A percentile compares a stretch with the other conserved stretches of the same genome.
Evolutionary conservation across 2,329 filamentous ascomycete genomes (phyloP).

Genomic region (Trichoderma afroharzianum): DNA sequence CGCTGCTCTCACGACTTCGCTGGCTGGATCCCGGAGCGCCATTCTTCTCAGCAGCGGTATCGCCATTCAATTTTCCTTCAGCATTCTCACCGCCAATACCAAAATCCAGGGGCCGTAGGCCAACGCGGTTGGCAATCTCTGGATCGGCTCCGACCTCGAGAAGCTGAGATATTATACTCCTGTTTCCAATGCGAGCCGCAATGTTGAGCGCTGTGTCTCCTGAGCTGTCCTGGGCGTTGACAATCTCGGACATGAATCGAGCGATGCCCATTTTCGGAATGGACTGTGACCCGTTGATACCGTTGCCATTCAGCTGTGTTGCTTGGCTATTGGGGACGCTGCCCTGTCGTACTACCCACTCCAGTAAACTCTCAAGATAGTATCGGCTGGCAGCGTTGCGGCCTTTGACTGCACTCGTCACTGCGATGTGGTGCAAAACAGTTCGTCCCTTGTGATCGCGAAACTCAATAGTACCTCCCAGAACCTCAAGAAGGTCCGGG

Average conservation of each 20-base stretch:
- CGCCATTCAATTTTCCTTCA: constrained; percentile 43
- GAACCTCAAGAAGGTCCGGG: constrained; percentile 80
- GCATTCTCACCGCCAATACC: constrained; percentile 71
- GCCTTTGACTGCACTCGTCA: constrained; percentile 93
- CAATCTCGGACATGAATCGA: constrained; percentile 94
- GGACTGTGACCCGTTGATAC: constrained; percentile 39
- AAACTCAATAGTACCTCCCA: constrained; percentile 86
- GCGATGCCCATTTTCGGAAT: constrained; percentile 76
- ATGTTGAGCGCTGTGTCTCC: constrained; percentile 95
- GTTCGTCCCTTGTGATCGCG: constrained; percentile 86
- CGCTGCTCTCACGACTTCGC: constrained; percentile 67
- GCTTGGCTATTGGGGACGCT: constrained; percentile 56
- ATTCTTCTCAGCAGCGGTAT: constrained; percentile 42
- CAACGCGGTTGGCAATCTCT: constrained; percentile 86
- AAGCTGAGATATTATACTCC: constrained; percentile 93
- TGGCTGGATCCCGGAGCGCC: constrained; percentile 45
- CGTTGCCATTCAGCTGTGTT: constrained; percentile 31
- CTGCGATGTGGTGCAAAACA: constrained; percentile 91
- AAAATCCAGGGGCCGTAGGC: constrained; percentile 87
- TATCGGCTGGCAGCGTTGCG: constrained; percentile 89
- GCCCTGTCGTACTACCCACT: constrained; percentile 88
- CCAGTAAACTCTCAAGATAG: constrained; percentile 89
- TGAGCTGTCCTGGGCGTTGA: constrained; percentile 89
- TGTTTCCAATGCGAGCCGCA: constrained; percentile 86
- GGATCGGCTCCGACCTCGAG: constrained; percentile 93